Percentiles rank a stretch among this genome's conserved stretches.
phyloP scores from a whole-genome alignment of 169 alveolate genomes.

The Theileria parva region DNA sequence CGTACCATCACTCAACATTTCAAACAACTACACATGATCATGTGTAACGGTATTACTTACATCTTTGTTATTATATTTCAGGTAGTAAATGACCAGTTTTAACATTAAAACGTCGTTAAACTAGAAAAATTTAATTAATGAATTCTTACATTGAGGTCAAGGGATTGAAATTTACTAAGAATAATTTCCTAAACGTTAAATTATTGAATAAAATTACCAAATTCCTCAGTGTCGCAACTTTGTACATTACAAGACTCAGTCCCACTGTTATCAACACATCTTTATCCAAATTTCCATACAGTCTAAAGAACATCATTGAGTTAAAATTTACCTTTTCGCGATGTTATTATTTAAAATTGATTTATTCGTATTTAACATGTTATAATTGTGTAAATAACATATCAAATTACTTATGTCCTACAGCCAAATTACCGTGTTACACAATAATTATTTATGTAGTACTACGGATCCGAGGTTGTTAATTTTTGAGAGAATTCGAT shows the following conservation, averaged over 20 bases:
- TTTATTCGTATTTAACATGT: conserved; percentile 1
- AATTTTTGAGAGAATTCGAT: conserved; percentile 38
- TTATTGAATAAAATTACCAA: conserved; percentile 7
- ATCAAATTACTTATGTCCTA: conserved; percentile 11
- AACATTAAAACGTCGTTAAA: neutral
- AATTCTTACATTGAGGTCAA: neutral
- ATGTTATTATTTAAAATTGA: neutral
- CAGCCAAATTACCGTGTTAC: neutral
- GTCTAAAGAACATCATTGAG: neutral
- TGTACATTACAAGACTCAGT: conserved; percentile 12
- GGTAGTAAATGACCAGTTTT: conserved; percentile 13
- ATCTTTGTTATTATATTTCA: conserved; percentile 20
- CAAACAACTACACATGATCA: conserved; percentile 10
- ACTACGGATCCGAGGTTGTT: conserved; percentile 53
- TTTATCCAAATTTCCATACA: neutral
- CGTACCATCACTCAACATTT: neutral
- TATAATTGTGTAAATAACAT: neutral
- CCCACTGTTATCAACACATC: conserved; percentile 2
- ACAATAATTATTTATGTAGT: neutral
- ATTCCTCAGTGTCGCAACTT: neutral
- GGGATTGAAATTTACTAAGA: neutral
- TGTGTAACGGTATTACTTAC: neutral
- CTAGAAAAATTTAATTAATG: neutral
- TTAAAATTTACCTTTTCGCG: neutral
- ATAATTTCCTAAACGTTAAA: neutral